Evolutionary conservation across 1,284 basidiomycete species (phyloP).

Genomic region (Athelia psychrophila): DNA sequence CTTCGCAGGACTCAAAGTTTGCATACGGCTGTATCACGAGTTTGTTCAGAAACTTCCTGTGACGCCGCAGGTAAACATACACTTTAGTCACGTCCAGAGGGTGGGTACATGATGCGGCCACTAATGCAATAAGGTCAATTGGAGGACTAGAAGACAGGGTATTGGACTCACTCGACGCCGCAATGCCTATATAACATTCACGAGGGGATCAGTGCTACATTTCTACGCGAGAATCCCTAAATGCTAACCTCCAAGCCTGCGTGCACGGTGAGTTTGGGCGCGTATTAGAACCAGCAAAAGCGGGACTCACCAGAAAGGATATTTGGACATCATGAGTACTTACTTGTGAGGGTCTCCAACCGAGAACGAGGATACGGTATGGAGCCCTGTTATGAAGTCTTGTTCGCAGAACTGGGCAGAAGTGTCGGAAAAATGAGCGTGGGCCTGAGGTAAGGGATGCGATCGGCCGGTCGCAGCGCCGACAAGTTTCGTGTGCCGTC

Average conservation of each 20-base stretch:
- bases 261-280: background rate
- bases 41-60: background rate
- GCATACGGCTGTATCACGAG: slow-evolving; percentile 62
- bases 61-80: slow-evolving; percentile 38
- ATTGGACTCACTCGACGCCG: slow-evolving; percentile 64
- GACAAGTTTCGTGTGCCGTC: too few relatives aligned
- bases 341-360: background rate
- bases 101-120: slow-evolving; percentile 86
- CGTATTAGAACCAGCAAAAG: slow-evolving; percentile 4
- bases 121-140: slow-evolving; percentile 34
- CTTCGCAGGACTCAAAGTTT: slow-evolving; percentile 53
- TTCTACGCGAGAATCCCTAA: background rate
- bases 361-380: background rate
- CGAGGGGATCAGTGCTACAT: background rate
- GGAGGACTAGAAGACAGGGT: slow-evolving; percentile 3
- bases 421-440: slow-evolving; percentile 3
- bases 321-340: slow-evolving; percentile 26
- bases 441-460: too few relatives aligned
- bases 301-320: slow-evolving; percentile 62
- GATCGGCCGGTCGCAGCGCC: too few relatives aligned
- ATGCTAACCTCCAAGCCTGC: slow-evolving; percentile 70
- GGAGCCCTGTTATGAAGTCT: background rate
- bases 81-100: slow-evolving; percentile 87
- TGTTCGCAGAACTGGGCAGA: too few relatives aligned
- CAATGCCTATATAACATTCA: slow-evolving; percentile 54